Evolutionary conservation across 306 rosid genomes (phyloP).

Genomic region (Cicer arietinum): DNA sequence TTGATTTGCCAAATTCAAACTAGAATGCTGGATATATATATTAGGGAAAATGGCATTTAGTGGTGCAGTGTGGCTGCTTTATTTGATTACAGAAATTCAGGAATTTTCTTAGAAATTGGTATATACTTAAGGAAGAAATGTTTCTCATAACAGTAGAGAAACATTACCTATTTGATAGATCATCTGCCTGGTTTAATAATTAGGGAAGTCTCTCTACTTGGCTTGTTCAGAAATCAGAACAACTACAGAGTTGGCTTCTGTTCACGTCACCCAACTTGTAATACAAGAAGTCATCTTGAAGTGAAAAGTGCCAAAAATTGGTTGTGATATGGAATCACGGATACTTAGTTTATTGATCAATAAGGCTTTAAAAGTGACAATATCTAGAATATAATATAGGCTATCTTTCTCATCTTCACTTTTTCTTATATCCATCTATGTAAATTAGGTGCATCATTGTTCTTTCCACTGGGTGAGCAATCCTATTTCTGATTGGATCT

Average conservation of each 20-base stretch:
- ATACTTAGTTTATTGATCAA: slow-evolving; percentile 10
- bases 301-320: slow-evolving; percentile 9
- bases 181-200: not conserved
- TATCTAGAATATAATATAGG: not conserved
- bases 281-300: slow-evolving; percentile 7
- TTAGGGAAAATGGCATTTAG: slow-evolving; percentile 5
- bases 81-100: not conserved
- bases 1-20: not conserved
- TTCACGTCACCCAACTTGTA: not conserved
- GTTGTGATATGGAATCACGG: not conserved
- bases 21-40: slow-evolving; percentile 1
- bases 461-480: slow-evolving; percentile 28
- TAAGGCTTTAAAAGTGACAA: slow-evolving; percentile 24
- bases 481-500: slow-evolving; percentile 35
- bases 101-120: too few species aligned
- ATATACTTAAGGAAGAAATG: not conserved
- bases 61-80: not conserved
- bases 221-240: slow-evolving; percentile 6
- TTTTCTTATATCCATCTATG: slow-evolving; percentile 19
- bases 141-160: not conserved
- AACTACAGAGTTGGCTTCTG: not conserved
- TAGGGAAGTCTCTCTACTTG: too few species aligned
- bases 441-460: slow-evolving; percentile 33
- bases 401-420: slow-evolving; percentile 9
- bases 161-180: not conserved